These are phyloP conservation scores for Chlamydomonas urium DNA, from an alignment of 139 green algal genomes.

Conservation along the genomic window DNA sequence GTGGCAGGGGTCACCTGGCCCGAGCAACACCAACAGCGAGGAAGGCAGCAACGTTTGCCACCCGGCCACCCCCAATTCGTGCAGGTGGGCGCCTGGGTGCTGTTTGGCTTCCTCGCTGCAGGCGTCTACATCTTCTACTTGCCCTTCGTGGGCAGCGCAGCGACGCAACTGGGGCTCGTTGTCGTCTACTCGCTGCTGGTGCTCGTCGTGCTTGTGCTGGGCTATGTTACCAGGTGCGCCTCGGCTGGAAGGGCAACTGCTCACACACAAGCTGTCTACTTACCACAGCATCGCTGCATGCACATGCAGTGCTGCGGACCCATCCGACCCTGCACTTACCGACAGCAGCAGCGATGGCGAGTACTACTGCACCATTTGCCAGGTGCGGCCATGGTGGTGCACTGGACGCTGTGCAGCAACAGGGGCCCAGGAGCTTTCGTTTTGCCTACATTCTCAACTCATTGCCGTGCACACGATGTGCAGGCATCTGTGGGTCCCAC, in stretches of 20 bases:
- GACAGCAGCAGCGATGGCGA: not conserved
- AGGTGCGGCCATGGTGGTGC: not conserved
- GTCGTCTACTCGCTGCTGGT: not conserved
- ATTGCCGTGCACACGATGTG: not conserved
- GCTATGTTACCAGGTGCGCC: not conserved
- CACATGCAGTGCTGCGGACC: constrained; percentile 1
- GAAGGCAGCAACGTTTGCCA: not conserved
- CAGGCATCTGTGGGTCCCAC: constrained; percentile 42
- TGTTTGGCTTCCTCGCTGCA: not conserved
- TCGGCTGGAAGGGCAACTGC: no score
- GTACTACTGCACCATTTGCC: constrained; percentile 6
- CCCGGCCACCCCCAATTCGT: not conserved
- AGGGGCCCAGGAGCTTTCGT: not conserved
- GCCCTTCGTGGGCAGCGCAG: not conserved
- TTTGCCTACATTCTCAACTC: not conserved
- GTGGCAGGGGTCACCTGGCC: not conserved
- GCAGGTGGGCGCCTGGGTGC: not conserved
- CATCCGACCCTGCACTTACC: constrained; percentile 1
- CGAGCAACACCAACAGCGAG: not conserved
- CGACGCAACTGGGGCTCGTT: not conserved
- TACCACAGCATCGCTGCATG: not conserved
- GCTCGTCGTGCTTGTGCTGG: not conserved
- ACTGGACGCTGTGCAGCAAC: no score
- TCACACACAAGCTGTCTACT: not conserved
- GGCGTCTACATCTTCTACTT: constrained; percentile 1